phyloP scores from a whole-genome alignment of 2,329 filamentous ascomycete species.

The Xylaria multiplex region DNA sequence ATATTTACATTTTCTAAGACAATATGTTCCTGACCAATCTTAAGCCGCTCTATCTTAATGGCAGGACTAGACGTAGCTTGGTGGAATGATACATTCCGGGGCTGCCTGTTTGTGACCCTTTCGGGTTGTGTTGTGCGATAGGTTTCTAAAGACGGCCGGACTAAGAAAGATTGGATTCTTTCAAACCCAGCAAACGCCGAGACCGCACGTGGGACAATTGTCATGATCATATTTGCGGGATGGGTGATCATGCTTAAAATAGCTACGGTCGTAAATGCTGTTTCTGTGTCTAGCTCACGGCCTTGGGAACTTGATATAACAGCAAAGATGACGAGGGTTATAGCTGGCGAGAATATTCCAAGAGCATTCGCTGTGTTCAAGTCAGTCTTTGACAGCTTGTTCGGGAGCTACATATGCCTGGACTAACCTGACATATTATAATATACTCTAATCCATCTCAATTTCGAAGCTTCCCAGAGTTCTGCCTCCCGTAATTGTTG shows the following conservation, averaged over 20 bases:
- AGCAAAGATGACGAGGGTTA: conserved; percentile 53
- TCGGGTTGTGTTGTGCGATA: conserved; percentile 9
- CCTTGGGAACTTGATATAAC: conserved; percentile 42
- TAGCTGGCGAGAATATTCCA: conserved; percentile 54
- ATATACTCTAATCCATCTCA: conserved; percentile 54
- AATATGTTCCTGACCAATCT: background rate
- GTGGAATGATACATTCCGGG: background rate
- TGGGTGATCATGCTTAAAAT: conserved; percentile 54
- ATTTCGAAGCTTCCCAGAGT: conserved; percentile 46
- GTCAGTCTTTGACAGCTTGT: background rate
- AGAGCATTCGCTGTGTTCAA: conserved; percentile 52
- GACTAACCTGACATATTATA: conserved; percentile 55
- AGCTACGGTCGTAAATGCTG: conserved; percentile 54
- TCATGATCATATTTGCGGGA: conserved; percentile 57
- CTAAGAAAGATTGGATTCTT: conserved; percentile 52
- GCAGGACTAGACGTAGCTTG: background rate
- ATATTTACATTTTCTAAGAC: conserved; percentile 41
- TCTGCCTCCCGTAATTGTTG: conserved; percentile 48
- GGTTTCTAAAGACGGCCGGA: conserved; percentile 37
- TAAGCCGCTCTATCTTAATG: conserved; percentile 15
- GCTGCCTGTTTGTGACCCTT: background rate
- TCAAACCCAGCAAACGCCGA: conserved; percentile 51
- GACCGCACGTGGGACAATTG: conserved; percentile 50
- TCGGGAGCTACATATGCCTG: no score
- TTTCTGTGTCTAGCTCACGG: conserved; percentile 47